Base-by-base conservation (phyloP, 208 protist species). In the Leishmania gerbilli region DNA sequence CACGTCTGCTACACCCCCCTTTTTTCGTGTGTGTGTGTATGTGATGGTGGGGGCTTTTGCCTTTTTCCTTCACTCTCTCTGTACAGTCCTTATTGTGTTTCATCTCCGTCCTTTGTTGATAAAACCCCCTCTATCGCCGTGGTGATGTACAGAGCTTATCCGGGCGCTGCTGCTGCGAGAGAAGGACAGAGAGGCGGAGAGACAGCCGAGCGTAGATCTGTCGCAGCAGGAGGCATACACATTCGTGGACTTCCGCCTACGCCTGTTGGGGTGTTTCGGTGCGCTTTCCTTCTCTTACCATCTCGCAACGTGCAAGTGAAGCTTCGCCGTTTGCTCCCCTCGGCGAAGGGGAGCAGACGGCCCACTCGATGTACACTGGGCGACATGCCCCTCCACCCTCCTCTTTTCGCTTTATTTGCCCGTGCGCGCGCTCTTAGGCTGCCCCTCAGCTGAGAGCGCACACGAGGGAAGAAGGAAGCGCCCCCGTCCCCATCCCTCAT, bases 121-220 rank as follows among this genome's bases (percentile, higher is more conserved):
- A 27, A 42, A 13, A 5, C 13, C n/a, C 40, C 21, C 53, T 51
- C 24, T 34, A 45, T 17, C 34, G n/a, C 15, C 37, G 69, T 13
- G 45, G 69, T 53, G 42, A 74, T 74, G 69, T 74, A 74, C 13
- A 74, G 4, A 51, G 56, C 17, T 74, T 15, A 74, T 74, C 69
- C 34, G 9, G 45, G 21, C n/a, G 69, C 45, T 74, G 45, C 45
- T 74, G 45, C 69, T 34, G 40, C 45, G 45, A 6, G 45, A 74
- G 69, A 47, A 17, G 6, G 42, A 55, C 9, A 31, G 69, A 51
- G 27, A 31, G 31, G n/a, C 11, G n/a, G 67, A 47, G 67, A 13
- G 67, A 40, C 31, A 71, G 37, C 8, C 8, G 21, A 71, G 67
- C 15, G 47, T 11, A 21, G 69, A 31, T 21, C 42, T 3, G 45